Conservation (phyloP, 352 stramenopile genomes). For the Chrysophaeum taylorii region DNA sequence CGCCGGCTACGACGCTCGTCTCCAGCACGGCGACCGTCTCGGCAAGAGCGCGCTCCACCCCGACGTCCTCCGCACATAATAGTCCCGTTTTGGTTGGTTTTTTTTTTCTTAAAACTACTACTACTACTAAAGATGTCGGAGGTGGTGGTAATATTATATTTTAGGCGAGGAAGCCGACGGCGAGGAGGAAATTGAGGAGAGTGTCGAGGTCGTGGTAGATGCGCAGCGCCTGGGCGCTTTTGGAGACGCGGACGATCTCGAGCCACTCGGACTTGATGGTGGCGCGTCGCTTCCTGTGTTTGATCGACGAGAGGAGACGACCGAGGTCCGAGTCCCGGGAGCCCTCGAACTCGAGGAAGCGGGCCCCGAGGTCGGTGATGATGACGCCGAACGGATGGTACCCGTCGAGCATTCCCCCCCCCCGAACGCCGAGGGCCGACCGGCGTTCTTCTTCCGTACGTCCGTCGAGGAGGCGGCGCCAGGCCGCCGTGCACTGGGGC, state of each 20-base stretch:
- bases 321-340: conserved; percentile 47
- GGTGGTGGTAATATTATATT: too few species aligned
- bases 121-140: too few species aligned
- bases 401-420: conserved; percentile 30
- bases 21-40: too few species aligned
- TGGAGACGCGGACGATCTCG: conserved; percentile 45
- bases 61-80: too few species aligned
- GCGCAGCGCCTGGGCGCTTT: conserved; percentile 42
- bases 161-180: conserved; percentile 43
- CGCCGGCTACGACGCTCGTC: too few species aligned
- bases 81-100: too few species aligned
- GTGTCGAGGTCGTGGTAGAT: conserved; percentile 44
- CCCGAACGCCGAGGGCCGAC: background rate
- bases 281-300: conserved; percentile 31
- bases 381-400: conserved; percentile 46
- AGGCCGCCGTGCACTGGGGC: conserved; percentile 15
- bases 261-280: conserved; percentile 44
- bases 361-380: conserved; percentile 39
- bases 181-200: conserved; percentile 44
- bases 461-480: background rate
- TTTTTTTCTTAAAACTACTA: too few species aligned
- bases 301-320: conserved; percentile 40
- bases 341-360: conserved; percentile 44
- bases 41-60: too few species aligned
- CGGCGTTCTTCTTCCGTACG: background rate